Evolutionary conservation across 2,329 filamentous ascomycete species (phyloP).

Genomic region (Xylariaceae sp.): DNA sequence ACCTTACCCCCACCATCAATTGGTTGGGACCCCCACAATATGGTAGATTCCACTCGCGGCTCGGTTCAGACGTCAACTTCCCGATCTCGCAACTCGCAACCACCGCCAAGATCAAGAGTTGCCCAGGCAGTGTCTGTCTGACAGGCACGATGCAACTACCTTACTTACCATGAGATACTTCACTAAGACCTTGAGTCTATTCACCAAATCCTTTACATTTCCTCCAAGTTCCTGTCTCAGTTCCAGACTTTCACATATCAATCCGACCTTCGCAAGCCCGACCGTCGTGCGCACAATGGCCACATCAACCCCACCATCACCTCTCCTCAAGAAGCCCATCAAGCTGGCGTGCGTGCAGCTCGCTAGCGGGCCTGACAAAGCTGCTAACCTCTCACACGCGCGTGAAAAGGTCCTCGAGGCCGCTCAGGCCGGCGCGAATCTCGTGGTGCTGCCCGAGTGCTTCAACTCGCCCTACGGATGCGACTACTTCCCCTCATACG

Average conservation of each 20-base stretch:
- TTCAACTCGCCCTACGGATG: conserved; percentile 98
- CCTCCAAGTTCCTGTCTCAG: background rate
- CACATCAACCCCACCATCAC: conserved; percentile 38
- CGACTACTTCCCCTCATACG: conserved; percentile 88
- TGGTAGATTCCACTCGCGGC: background rate
- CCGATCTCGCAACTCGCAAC: conserved; percentile 36
- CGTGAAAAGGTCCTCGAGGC: conserved; percentile 84
- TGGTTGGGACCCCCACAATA: conserved; percentile 9
- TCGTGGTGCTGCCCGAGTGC: conserved; percentile 95
- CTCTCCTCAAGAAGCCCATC: conserved; percentile 74
- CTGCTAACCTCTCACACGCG: conserved; percentile 81
- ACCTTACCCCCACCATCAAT: conserved; percentile 4
- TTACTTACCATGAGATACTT: conserved; percentile 37
- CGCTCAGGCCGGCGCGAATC: conserved; percentile 74
- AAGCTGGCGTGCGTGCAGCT: conserved; percentile 85
- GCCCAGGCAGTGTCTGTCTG: background rate
- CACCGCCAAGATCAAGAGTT: background rate
- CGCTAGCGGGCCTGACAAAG: conserved; percentile 81
- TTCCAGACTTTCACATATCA: conserved; percentile 8
- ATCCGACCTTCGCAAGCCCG: conserved; percentile 24
- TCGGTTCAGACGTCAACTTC: background rate
- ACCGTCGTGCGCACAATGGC: conserved; percentile 35
- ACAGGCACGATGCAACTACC: conserved; percentile 26
- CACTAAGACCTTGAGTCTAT: conserved; percentile 31
- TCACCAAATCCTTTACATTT: conserved; percentile 24